A percentile compares a stretch with the other conserved stretches of the same genome.
Evolutionary conservation across 345 rosid genomes (phyloP).

Genomic region (Psidium guajava): DNA sequence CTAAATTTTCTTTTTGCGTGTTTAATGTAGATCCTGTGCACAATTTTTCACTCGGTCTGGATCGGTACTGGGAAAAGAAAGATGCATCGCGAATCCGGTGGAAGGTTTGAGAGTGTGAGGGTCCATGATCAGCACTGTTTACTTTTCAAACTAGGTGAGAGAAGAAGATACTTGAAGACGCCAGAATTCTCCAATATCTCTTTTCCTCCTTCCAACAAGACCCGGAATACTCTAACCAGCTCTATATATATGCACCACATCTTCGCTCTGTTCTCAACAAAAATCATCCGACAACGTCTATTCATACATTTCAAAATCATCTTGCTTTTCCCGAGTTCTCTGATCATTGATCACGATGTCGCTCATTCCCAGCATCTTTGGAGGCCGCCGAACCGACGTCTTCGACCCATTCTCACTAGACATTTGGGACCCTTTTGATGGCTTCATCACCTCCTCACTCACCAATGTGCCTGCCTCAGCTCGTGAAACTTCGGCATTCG

Average conservation of each 20-base stretch:
- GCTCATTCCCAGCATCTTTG: conserved; percentile 5
- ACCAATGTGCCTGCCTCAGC: not conserved
- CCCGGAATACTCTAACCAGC: not conserved
- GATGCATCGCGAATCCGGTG: not conserved
- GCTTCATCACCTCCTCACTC: not conserved
- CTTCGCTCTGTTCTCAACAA: not conserved
- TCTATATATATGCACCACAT: not conserved
- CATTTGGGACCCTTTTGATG: conserved; percentile 14
- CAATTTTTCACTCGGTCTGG: not conserved
- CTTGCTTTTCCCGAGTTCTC: not conserved
- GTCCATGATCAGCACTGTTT: not conserved
- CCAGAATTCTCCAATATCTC: not conserved
- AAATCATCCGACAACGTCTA: not conserved
- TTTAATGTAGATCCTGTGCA: not conserved
- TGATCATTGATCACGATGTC: conserved; percentile 4
- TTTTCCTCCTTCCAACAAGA: not conserved
- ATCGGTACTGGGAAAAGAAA: not conserved
- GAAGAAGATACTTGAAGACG: not conserved
- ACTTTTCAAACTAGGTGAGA: not conserved
- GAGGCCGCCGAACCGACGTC: conserved; percentile 9
- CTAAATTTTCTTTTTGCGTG: too few species aligned
- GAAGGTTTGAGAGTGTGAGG: not conserved
- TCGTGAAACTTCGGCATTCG: not conserved
- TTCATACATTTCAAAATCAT: not conserved
- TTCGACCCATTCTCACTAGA: conserved; percentile 24